Evolutionary conservation across 352 stramenopile genomes (phyloP), one percentile per base, ranked within the genome.

Genomic region (Blastocystis sp.): DNA sequence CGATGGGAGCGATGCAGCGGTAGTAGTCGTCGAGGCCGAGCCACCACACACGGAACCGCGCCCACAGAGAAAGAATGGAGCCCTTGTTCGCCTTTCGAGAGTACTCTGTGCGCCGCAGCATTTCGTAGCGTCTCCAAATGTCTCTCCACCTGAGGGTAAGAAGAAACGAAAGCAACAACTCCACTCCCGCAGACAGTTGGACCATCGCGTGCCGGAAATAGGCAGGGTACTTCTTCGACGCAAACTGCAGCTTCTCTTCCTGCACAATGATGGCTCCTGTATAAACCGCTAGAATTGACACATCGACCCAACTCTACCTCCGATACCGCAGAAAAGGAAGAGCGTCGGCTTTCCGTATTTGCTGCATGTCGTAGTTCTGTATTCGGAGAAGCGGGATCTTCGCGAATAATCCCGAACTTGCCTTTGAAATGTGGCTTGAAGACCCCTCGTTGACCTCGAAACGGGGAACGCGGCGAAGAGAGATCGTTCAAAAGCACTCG

Each of bases 301-400:
- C 23, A 9, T 23, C 40, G 11, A 11, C 10, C 5, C 10, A 64
- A 19, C 2, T 23, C 21, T 67, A 81, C 71, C 14, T n/a, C 52
- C 71, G 19, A 81, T 81, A 52, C 71, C 28, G 4, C 71, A 43
- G 14, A 81, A 10, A 5, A 43, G n/a, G 56, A 81, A 81, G 14
- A 81, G 38, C 10, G 71, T 81, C 14, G 71, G 71, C 45, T 81
- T 81, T 67, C 43, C 52, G 41, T 48, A 81, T 41, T 66, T 81
- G 95, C 91, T 95, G 96, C 89, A 96, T 96, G 91, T 96, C 99
- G 93, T 56, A 14, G 48, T 56, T 14, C 0, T 56, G 48, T 56
- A 7, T 14, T 56, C 48, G 5, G 48, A 7, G 48, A 56, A 56
- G 48, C 48, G 48, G 14, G 5, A 56, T 56, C 48, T 56, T 56